A percentile compares a stretch with the other conserved stretches of the same genome.
phyloP scores from a whole-genome alignment of 768 basidiomycete species.

The Termitomyces sp. region DNA sequence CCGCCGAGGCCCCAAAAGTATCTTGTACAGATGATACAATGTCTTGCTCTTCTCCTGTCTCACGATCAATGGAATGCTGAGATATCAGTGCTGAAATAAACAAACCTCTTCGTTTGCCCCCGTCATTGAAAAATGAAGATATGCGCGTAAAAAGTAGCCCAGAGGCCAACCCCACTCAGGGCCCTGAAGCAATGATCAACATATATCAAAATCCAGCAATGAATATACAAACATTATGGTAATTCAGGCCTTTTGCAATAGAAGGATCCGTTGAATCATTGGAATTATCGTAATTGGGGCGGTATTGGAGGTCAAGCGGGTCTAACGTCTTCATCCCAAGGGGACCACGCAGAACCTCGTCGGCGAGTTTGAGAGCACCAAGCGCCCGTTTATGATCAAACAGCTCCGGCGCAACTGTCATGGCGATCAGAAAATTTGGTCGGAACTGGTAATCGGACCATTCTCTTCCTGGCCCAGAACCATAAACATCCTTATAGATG shows the following conservation, averaged over 20 bases:
- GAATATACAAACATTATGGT: constrained; percentile 67
- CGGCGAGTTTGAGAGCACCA: constrained; percentile 72
- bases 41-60: constrained; percentile 62
- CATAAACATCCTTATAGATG: constrained; percentile 97
- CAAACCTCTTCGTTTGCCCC: constrained; percentile 62
- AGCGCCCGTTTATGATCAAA: constrained; percentile 81
- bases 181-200: constrained; percentile 41
- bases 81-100: constrained; percentile 4
- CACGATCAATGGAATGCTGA: constrained; percentile 1
- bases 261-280: constrained; percentile 82
- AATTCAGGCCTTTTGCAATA: constrained; percentile 91
- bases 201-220: background rate
- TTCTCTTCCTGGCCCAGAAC: constrained; percentile 80
- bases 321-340: constrained; percentile 98
- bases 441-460: constrained; percentile 98
- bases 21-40: constrained; percentile 72
- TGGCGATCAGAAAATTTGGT: constrained; percentile 91
- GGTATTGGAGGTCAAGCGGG: constrained; percentile 81
- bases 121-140: constrained; percentile 77
- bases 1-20: constrained; percentile 61
- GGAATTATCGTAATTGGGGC: constrained; percentile 88
- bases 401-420: constrained; percentile 95
- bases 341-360: constrained; percentile 75
- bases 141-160: constrained; percentile 93
- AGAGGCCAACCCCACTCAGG: constrained; percentile 96